These are phyloP conservation scores for Xylariaceae sp. DNA, from an alignment of 2,329 filamentous ascomycete genomes.

Conservation along the genomic window DNA sequence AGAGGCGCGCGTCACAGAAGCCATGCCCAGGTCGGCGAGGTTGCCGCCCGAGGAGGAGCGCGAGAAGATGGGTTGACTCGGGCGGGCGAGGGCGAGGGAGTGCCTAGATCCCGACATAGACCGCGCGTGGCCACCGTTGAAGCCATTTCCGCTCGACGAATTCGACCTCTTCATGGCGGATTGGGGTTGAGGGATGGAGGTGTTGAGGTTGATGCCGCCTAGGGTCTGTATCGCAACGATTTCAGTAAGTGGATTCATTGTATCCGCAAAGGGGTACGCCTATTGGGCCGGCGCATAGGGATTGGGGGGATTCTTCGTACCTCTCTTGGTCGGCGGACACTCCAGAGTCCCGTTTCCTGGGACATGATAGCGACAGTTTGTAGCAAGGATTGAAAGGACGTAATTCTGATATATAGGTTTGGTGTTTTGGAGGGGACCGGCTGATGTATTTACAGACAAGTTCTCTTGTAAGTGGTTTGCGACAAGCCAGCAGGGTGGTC, in stretches of 20 bases:
- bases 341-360: constrained; percentile 87
- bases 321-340: constrained; percentile 89
- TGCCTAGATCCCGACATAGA: constrained; percentile 84
- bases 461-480: constrained; percentile 4
- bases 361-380: constrained; percentile 66
- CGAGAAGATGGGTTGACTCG: constrained; percentile 86
- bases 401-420: neutral
- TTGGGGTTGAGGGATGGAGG: constrained; percentile 85
- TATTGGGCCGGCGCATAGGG: constrained; percentile 23
- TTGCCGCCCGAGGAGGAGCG: constrained; percentile 84
- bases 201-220: constrained; percentile 81
- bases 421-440: neutral
- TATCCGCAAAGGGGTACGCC: constrained; percentile 12
- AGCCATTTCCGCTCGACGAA: constrained; percentile 73
- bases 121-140: constrained; percentile 76
- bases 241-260: constrained; percentile 27
- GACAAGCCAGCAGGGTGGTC: neutral
- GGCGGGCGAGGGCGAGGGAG: constrained; percentile 82
- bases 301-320: constrained; percentile 57
- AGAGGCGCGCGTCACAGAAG: constrained; percentile 84
- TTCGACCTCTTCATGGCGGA: constrained; percentile 94
- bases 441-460: neutral
- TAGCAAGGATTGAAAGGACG: neutral
- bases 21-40: constrained; percentile 78
- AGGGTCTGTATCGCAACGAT: constrained; percentile 69